Base-by-base conservation (phyloP, 345 rosid species). In the Hirschfeldia incana region DNA sequence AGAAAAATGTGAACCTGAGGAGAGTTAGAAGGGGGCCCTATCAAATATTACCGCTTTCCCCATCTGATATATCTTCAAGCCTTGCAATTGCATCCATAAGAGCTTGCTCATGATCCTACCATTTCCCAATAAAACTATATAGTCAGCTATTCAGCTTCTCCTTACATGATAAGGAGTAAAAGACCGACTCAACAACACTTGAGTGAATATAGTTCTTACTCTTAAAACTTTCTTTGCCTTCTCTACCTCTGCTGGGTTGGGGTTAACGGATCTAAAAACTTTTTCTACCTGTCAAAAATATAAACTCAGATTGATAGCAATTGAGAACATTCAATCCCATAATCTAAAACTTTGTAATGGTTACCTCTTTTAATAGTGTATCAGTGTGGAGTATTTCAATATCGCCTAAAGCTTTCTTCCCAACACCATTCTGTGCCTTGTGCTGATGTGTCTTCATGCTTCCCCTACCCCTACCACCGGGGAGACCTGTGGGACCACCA, bases 1-100 rank as follows among this genome's bases (percentile, higher is more conserved):
- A 58, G 68, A 73, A 58, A 58, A 73, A 42, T 60, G 69, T 57
- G 68, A 60, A 79, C 78, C 82, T 79, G 78, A 67, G 69, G 36
- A 51, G 71, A 74, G 65, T 62, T 62, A 21, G 15, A 51, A 29
- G 39, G 49, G 9, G 15, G 15, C 34, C 36, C 65, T 76, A 65
- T 73, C 29, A 73, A 5, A 68, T 78, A 89, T 92, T 93, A 90
- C 98, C 99, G 69, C 98, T 93, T 89, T 93, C 98, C 81, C 92
- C 97, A 42, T 93, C 99, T 81, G 98, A 92, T 60, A 94, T 92
- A 78, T 89, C 97, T 84, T 92, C 95, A 51, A 96, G 97, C 87
- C 84, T 88, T 11, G 98, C 89, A 67, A 96, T 96, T 46, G 98
- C 99, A 26, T 88, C 91, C 12, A 90, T 79, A 66, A 96, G 94